phyloP scores from a whole-genome alignment of 495 filamentous ascomycete species.

The Tuber calosporum region DNA sequence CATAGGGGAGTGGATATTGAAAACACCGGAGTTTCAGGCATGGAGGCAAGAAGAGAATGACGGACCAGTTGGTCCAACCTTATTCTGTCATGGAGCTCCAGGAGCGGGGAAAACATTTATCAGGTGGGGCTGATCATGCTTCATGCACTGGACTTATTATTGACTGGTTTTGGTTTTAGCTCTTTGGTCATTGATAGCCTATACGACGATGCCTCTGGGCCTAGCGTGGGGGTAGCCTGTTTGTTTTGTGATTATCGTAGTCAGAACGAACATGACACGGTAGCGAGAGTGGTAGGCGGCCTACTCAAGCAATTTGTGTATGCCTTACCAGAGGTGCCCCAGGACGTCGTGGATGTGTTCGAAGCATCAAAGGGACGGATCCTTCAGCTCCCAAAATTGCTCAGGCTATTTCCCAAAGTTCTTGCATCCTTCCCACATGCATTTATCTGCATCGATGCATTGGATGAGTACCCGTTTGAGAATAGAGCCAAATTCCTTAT shows the following conservation, averaged over 20 bases:
- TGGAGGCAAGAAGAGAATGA: not conserved
- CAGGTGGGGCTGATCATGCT: not conserved
- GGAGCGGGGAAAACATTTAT: not conserved
- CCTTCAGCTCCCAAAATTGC: too few relatives aligned
- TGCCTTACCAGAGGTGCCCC: not conserved
- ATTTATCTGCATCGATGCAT: not conserved
- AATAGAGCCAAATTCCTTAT: not conserved
- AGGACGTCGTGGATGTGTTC: not conserved
- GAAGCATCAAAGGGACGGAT: not conserved
- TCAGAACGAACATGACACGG: not conserved
- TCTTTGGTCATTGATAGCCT: not conserved
- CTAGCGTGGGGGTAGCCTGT: too few relatives aligned
- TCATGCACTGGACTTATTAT: not conserved
- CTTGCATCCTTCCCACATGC: not conserved
- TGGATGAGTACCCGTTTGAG: not conserved
- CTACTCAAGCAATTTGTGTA: not conserved
- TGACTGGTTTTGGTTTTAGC: not conserved
- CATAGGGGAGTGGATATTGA: not conserved
- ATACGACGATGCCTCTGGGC: not conserved
- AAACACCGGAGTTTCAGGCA: not conserved
- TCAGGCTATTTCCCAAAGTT: not conserved
- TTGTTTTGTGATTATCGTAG: not conserved
- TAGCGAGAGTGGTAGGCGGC: not conserved
- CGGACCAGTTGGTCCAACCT: not conserved
- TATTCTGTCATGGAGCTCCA: not conserved